Base-by-base conservation (phyloP, 306 rosid species). In the Parietaria judaica region DNA sequence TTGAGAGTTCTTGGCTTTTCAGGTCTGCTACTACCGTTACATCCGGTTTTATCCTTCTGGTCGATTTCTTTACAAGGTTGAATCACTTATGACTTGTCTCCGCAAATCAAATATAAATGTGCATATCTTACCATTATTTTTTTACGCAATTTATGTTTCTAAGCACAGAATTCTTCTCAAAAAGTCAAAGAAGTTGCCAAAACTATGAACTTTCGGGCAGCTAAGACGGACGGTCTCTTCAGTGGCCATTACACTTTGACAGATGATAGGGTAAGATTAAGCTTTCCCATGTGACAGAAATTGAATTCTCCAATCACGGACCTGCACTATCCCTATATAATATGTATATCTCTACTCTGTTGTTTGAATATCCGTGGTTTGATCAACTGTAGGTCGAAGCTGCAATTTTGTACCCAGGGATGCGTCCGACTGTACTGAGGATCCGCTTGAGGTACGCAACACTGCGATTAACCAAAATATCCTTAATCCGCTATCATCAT, bases 1-100 rank as follows among this genome's bases (percentile, higher is more conserved):
- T 34, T 37, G 35, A 53, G 55, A 31, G 54, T 41, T 43, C 63
- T 61, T 65, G 56, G 49, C 74, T 66, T 53, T 77, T 80, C 78
- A 92, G 98, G 96, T 92, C 60, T 88, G 96, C 86, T 92, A 88
- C 76, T 92, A 70, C 80, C 94, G 90, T 65, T 92, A 92, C 78
- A 50, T 88, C 67, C 86, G 95, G 72, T 88, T 88, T 71, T 92
- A 78, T 51, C 88, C 92, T 56, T 88, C 98, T 41, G 98, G 96
- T 37, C 72, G 86, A 60, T 92, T 92, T 64, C 90, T 92, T 56
- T 92, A 92, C 76, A 88, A 91, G 96, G 98, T 91, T 70, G 50
- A 63, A 52, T 74, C 61, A 61, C 64, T 51, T 43, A 23, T 16
- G 45, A 50, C 17, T 12, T 58, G 55, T 60, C 38, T 49, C 45